Evolutionary conservation across 768 basidiomycete genomes (phyloP).

Genomic region (Phaeolepiota aurea): DNA sequence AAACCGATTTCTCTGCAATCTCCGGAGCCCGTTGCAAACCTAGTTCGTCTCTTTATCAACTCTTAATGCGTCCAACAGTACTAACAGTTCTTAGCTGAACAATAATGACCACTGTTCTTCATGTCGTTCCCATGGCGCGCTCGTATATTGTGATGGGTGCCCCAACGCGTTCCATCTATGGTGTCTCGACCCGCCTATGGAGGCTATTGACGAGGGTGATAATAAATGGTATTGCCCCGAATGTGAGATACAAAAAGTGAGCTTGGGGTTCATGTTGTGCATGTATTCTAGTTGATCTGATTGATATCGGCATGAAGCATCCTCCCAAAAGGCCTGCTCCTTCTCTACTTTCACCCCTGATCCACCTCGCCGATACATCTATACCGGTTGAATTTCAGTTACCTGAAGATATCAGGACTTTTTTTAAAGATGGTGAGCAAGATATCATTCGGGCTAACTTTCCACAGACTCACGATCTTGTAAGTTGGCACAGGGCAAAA

Average conservation of each 20-base stretch:
- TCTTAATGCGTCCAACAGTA: slow-evolving; percentile 5
- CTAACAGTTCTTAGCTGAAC: slow-evolving; percentile 25
- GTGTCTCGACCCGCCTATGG: slow-evolving; percentile 95
- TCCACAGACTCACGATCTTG: slow-evolving; percentile 9
- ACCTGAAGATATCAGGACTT: slow-evolving; percentile 73
- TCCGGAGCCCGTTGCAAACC: slow-evolving; percentile 35
- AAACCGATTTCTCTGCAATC: slow-evolving; percentile 33
- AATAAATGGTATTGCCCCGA: slow-evolving; percentile 77
- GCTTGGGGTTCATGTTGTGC: slow-evolving; percentile 14
- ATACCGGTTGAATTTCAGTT: slow-evolving; percentile 82
- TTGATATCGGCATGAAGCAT: slow-evolving; percentile 34
- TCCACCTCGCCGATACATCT: slow-evolving; percentile 55
- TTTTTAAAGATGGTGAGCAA: slow-evolving; percentile 78
- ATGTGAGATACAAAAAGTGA: slow-evolving; percentile 60
- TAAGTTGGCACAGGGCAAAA: slow-evolving; percentile 72
- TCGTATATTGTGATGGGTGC: slow-evolving; percentile 97
- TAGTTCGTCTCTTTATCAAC: slow-evolving; percentile 23
- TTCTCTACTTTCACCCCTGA: slow-evolving; percentile 63
- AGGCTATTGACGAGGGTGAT: slow-evolving; percentile 79
- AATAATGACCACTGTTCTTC: slow-evolving; percentile 86
- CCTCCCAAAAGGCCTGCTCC: slow-evolving; percentile 59
- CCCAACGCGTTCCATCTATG: slow-evolving; percentile 92
- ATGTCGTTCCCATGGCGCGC: slow-evolving; percentile 72
- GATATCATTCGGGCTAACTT: slow-evolving; percentile 7
- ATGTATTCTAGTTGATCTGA: slow-evolving; percentile 5